Base-by-base conservation (phyloP, 1,284 basidiomycete genomes). In the Boletus smithii region DNA sequence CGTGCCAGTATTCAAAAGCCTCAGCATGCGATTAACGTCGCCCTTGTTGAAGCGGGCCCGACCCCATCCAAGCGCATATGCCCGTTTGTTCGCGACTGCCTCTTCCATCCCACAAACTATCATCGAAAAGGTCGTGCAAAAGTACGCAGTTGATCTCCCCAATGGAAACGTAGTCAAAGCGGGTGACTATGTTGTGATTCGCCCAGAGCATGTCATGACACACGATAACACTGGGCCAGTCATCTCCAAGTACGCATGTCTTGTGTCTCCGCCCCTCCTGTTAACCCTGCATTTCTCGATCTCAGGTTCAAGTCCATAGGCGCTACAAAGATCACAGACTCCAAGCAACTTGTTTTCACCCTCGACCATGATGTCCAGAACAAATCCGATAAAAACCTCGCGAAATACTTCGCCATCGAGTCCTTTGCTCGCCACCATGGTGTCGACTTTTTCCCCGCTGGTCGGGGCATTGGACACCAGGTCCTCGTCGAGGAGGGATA, bases 361-460 rank as follows among this genome's bases (percentile, higher is more conserved):
- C 81, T 99, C 33, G 95, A 99, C 66, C 95, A 99, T 69, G 97
- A 99, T 63, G 94, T 99, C 0, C 95, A 99, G 69, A 99, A 99
- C 74, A 91, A 89, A 65, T 87, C 91, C 0, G 67, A 81, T n/a
- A 95, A 95, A 64, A 99, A 99, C 69, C 73, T 98, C 20, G 76
- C 83, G 18, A 99, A 99, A 69, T 99, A 99, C 69, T 80, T 88
- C 32, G 82, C 80, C 48, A 99, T 99, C 51, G 95, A 98, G 66
- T 77, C 80, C 1, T 99, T 98, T 62, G 95, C 94, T 4, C 82
- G 92, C 37, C 71, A 81, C 49, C 88, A 98, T 57, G 79, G 77
- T 9, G 76, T 99, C 58, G 93, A 99, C 71, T 99, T 99, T 69
- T 99, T 94, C 69, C 95, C 95, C 35, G 95, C 95, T 5, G 97